Conservation (phyloP, 352 stramenopile species). For the Pythium utonaiense region DNA sequence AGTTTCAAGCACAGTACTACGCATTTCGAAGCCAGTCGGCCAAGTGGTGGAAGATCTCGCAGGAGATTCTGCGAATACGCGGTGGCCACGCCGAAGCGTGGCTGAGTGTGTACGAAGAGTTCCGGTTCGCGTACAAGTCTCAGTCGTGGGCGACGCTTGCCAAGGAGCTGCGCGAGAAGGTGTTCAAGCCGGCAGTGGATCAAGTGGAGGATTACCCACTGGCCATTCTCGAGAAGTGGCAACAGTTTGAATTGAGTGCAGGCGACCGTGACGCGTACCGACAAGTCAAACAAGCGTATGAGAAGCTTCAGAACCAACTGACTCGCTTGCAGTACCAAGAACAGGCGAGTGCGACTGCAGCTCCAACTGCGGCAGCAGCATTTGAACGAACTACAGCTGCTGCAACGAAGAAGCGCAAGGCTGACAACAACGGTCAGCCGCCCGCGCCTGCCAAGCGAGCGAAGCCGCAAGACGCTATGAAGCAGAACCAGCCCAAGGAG, state of each 20-base stretch:
- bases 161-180: constrained; percentile 28
- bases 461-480: not conserved
- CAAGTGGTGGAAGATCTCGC: constrained; percentile 34
- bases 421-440: not conserved
- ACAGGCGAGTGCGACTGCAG: not conserved
- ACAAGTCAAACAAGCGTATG: constrained; percentile 6
- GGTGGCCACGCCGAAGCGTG: constrained; percentile 34
- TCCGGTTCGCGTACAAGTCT: constrained; percentile 13
- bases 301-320: constrained; percentile 1
- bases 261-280: constrained; percentile 14
- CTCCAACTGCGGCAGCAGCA: not conserved
- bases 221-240: constrained; percentile 24
- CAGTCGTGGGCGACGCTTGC: constrained; percentile 4
- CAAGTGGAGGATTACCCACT: constrained; percentile 24
- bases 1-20: constrained; percentile 53
- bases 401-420: constrained; percentile 18
- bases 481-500: constrained; percentile 1
- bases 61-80: constrained; percentile 23
- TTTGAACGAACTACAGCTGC: not conserved
- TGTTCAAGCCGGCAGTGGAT: constrained; percentile 30
- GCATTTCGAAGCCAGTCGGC: constrained; percentile 8
- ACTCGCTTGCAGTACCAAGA: not conserved
- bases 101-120: constrained; percentile 47
- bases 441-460: not conserved
- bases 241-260: constrained; percentile 15